A percentile compares a stretch with the other conserved stretches of the same genome.
Evolutionary conservation across 202 grass and related monocot genomes (phyloP).

Genomic region (Setaria italica): DNA sequence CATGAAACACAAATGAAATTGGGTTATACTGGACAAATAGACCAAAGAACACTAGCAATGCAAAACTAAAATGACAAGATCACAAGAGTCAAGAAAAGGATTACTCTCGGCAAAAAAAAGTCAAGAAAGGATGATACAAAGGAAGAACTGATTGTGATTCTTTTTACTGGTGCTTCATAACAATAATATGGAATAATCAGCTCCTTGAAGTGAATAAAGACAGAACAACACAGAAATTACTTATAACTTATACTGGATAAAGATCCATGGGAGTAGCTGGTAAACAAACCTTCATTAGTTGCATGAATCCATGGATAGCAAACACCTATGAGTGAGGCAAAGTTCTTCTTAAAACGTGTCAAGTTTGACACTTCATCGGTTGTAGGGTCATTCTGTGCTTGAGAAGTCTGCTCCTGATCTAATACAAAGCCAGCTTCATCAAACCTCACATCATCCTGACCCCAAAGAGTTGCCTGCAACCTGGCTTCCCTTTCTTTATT

Average conservation of each 20-base stretch:
- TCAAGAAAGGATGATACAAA: conserved; percentile 23
- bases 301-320: conserved; percentile 99
- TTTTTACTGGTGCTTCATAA: conserved; percentile 20
- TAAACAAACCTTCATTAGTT: conserved; percentile 79
- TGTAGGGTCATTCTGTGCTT: conserved; percentile 43
- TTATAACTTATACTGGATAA: conserved; percentile 8
- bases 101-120: neutral
- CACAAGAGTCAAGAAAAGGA: neutral
- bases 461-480: conserved; percentile 98
- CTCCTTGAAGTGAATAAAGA: conserved; percentile 31
- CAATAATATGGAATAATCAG: conserved; percentile 24
- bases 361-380: conserved; percentile 60
- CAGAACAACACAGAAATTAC: conserved; percentile 17
- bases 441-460: conserved; percentile 72
- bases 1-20: conserved; percentile 23
- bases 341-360: conserved; percentile 75
- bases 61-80: conserved; percentile 25
- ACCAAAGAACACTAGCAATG: conserved; percentile 4
- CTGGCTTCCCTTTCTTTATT: conserved; percentile 98
- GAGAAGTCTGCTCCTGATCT: conserved; percentile 78
- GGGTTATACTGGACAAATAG: conserved; percentile 12
- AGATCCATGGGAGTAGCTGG: conserved; percentile 24
- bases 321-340: conserved; percentile 69
- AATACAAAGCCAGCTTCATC: conserved; percentile 72
- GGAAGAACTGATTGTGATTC: neutral